A percentile compares a stretch with the other conserved stretches of the same genome.
These are phyloP conservation scores for Acer yangbiense DNA, from an alignment of 345 rosid species.

Conservation along the genomic window DNA sequence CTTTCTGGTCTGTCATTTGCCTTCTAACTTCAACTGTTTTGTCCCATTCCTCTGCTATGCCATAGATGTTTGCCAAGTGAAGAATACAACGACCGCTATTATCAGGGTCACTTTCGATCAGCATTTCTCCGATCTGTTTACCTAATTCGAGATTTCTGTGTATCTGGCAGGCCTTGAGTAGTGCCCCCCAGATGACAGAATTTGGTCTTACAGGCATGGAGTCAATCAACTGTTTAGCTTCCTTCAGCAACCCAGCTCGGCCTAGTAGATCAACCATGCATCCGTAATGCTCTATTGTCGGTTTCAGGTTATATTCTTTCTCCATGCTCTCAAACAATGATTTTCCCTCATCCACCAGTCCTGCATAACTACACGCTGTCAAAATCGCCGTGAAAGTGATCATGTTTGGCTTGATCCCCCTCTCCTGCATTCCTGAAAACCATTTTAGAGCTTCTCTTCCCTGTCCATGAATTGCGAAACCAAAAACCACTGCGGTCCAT, in stretches of 20 bases:
- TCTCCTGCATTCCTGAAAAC: constrained; percentile 56
- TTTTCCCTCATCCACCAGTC: constrained; percentile 63
- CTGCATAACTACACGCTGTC: constrained; percentile 71
- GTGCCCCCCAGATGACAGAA: constrained; percentile 62
- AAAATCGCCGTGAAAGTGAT: constrained; percentile 68
- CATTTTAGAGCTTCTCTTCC: constrained; percentile 59
- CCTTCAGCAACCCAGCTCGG: constrained; percentile 64
- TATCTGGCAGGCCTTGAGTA: constrained; percentile 64
- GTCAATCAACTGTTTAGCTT: constrained; percentile 49
- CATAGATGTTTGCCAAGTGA: constrained; percentile 61
- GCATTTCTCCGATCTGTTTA: constrained; percentile 51
- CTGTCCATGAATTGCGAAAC: constrained; percentile 63
- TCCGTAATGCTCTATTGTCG: constrained; percentile 77
- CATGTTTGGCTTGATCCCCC: constrained; percentile 61
- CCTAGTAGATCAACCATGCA: constrained; percentile 82
- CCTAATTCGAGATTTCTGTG: constrained; percentile 55
- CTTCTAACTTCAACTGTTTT: constrained; percentile 55
- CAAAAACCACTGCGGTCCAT: constrained; percentile 73
- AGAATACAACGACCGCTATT: constrained; percentile 68
- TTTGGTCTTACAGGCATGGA: constrained; percentile 66
- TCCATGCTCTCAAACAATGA: constrained; percentile 48
- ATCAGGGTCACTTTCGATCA: constrained; percentile 50
- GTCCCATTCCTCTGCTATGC: constrained; percentile 57
- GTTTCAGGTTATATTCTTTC: constrained; percentile 45
- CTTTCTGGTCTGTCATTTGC: constrained; percentile 51